Base-by-base conservation (phyloP, 2,329 filamentous ascomycete genomes). In the Podosphaera aphanis region DNA sequence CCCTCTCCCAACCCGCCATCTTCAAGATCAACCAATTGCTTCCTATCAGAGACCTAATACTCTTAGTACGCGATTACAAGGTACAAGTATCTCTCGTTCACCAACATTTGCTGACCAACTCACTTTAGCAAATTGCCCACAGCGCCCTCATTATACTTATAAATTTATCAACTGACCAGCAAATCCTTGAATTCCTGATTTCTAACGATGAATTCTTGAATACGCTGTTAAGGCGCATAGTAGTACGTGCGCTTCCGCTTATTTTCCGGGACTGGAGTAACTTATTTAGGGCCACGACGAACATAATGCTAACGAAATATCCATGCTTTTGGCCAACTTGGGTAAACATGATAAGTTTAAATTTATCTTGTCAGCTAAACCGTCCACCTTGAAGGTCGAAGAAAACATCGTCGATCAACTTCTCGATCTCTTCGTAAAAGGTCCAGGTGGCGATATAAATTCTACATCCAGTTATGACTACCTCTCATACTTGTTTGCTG, bases 351-450 rank as follows among this genome's bases (percentile, higher is more conserved):
- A 88, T 53, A 69, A 68, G 5, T 62, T 93, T 47, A 79, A 79
- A 51, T 69, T 70, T 38, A 66, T 94, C 3, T 62, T 88, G 10
- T 66, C 68, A 3, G 66, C 80, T 46, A 80, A 79, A 56, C 79
- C 84, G 50, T 64, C 71, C 5, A 61, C 69, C n/a, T 71, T 93
- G 5, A 76, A 74, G 5, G 79, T 74, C 1, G 82, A 83, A 36
- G 71, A 77, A 31, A 68, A 74, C 48, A 77, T 83, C 3, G 73
- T 95, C 55, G 85, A 94, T 60, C 90, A 95, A 62, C 67, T 98
- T 25, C 75, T 98, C 60, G 90, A 95, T 61, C 79, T 92, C 55
- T 98, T 98, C 59, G 90, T 95, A 59, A 92, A 90, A 64, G 88
- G 88, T 18, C 77, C 83, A 19, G 77, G 81, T 49, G 81, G 80